Evolutionary conservation across 345 rosid genomes (phyloP), one percentile per base, ranked within the genome.

Genomic region (Dipteronia dyeriana): DNA sequence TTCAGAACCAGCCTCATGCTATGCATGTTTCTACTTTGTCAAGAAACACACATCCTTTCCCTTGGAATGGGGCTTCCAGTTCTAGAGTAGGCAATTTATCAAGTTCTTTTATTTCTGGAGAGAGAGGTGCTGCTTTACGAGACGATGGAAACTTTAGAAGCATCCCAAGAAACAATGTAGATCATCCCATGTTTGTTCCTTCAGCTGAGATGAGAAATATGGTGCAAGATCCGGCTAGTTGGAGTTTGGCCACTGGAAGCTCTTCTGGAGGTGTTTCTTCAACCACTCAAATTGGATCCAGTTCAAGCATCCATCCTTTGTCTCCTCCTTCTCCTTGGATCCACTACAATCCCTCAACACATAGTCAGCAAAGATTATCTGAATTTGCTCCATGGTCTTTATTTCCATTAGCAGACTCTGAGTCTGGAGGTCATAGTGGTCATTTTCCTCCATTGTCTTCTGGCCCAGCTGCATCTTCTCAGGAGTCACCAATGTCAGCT

Each of bases 351-450:
- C 75, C 85, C 1, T 43, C 87, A 49, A 12, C 81, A 19, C 84
- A 81, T 71, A 84, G 82, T 87, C 85, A 79, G 54, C 89, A 83
- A 74, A 83, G 90, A 81, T 75, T 78, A 70, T 61, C 90, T 7
- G 97, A 92, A 73, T 77, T 87, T 76, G 78, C 89, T 79, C 88
- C 94, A 54, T 87, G 97, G 95, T 87, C 95, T 79, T 82, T 92
- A 76, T 91, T 90, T 84, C 94, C 93, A 56, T 79, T 84, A 26
- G 57, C 81, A 68, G 93, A 87, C 71, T 76, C 90, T 59, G 96
- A 85, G 56, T 73, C 89, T 81, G 90, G 86, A 65, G 84, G 86
- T 71, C 94, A 79, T 68, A 83, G 85, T 82, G 88, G 83, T 64
- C 84, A 85, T 81, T 84, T 86, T 70, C 85, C 90, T 4, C 78